Percentiles rank a stretch among this genome's conserved stretches.
Evolutionary conservation across 352 stramenopile genomes (phyloP).

Genomic region (Globisporangium carolinianum): DNA sequence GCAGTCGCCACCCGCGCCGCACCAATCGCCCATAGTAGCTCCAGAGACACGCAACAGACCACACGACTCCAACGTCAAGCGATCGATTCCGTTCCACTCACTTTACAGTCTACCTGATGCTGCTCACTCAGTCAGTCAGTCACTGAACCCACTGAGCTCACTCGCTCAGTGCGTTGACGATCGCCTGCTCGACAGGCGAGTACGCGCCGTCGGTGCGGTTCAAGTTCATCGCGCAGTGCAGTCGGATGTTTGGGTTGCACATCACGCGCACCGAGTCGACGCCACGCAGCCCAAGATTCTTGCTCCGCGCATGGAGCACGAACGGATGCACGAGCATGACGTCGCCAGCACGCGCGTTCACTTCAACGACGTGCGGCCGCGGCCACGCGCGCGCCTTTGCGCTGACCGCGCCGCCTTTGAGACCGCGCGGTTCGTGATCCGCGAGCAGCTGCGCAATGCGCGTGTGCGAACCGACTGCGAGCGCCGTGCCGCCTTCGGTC

Average conservation of each 20-base stretch:
- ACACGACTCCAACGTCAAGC: too few relatives aligned
- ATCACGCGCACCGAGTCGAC: slow-evolving; percentile 61
- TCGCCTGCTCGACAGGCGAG: slow-evolving; percentile 37
- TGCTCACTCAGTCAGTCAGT: too few relatives aligned
- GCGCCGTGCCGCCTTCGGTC: slow-evolving; percentile 56
- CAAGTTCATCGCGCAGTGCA: slow-evolving; percentile 46
- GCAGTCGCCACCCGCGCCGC: too few relatives aligned
- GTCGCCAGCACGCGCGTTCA: slow-evolving; percentile 59
- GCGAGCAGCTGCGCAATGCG: slow-evolving; percentile 45
- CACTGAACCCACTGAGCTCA: too few relatives aligned
- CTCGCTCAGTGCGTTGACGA: slow-evolving; percentile 20
- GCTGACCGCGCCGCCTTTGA: slow-evolving; percentile 54
- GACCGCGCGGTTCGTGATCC: slow-evolving; percentile 38
- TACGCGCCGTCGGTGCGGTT: slow-evolving; percentile 22
- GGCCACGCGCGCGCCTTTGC: slow-evolving; percentile 27
- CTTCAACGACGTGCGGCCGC: slow-evolving; percentile 42
- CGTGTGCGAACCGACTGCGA: slow-evolving; percentile 62
- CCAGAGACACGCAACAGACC: too few relatives aligned
- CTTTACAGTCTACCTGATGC: too few relatives aligned
- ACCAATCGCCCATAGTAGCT: too few relatives aligned
- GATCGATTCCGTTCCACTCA: too few relatives aligned
- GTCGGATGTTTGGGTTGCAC: slow-evolving; percentile 55
- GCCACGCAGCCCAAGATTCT: slow-evolving; percentile 48
- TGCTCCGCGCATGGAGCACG: slow-evolving; percentile 66
- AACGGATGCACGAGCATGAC: slow-evolving; percentile 81